Percentiles rank a stretch among this genome's conserved stretches.
These are phyloP conservation scores for Poterioochromonas sp. DNA, from an alignment of 352 stramenopile genomes.

Conservation along the genomic window DNA sequence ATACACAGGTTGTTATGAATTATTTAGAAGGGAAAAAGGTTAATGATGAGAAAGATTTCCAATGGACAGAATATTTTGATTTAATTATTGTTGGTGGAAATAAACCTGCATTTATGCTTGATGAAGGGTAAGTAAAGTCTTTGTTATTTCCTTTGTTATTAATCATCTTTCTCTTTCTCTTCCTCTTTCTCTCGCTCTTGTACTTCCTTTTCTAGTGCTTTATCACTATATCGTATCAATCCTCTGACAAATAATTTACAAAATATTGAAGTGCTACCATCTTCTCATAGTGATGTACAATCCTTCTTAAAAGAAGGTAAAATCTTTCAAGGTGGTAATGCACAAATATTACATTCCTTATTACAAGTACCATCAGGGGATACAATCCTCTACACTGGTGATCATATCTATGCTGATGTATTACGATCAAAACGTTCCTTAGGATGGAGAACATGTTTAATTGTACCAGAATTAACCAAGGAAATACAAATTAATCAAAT, in stretches of 20 bases:
- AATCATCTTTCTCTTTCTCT: no score
- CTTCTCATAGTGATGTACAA: background rate
- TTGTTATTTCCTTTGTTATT: no score
- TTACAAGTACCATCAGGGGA: constrained; percentile 53
- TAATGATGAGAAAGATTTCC: constrained; percentile 33
- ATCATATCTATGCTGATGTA: constrained; percentile 71
- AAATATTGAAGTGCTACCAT: constrained; percentile 29
- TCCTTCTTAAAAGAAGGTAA: constrained; percentile 52
- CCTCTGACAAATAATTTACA: constrained; percentile 9
- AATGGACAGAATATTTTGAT: constrained; percentile 52
- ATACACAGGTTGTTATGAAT: constrained; percentile 68
- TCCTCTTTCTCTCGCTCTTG: no score
- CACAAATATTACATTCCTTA: constrained; percentile 55
- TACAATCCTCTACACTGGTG: constrained; percentile 67
- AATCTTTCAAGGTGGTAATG: constrained; percentile 68
- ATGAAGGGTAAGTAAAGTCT: background rate
- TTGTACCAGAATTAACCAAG: constrained; percentile 64
- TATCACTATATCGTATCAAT: background rate
- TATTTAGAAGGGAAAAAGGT: constrained; percentile 45
- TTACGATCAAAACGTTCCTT: constrained; percentile 64
- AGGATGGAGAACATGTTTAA: constrained; percentile 65
- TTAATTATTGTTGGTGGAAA: constrained; percentile 48
- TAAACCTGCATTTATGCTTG: constrained; percentile 35
- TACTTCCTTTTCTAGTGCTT: no score
- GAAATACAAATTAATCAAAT: constrained; percentile 53